Base-by-base conservation (phyloP, 108 stramenopile species). In the Skeletonema grethae region DNA sequence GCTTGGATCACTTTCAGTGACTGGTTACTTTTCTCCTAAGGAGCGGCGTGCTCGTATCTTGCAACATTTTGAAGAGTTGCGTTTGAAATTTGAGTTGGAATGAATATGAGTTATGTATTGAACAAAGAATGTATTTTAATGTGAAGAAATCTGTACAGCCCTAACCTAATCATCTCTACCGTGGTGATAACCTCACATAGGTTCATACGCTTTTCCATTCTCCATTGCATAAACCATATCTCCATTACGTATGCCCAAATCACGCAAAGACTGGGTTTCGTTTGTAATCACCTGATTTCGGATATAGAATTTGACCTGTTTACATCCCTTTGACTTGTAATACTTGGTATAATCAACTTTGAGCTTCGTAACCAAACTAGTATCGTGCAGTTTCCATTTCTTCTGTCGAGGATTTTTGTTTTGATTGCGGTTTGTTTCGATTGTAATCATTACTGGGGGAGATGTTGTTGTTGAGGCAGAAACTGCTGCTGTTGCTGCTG, bases 321-420 rank as follows among this genome's bases (percentile, higher is more conserved):
- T 62, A 53, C 75, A 76, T 53, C 74, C 74, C 45, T 57, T 65
- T 5, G 68, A 56, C 57, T 76, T 76, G 62, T 69, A 69, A 41
- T 76, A 69, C n/a, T 63, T 63, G 56, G 41, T 30, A 45, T 76
- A 76, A 12, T 69, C 67, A 5, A 18, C 11, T 39, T 69, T 69
- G 32, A 76, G 61, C 22, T n/a, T 60, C 28, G 75, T 38, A 7
- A 76, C 18, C 53, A 60, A 18, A 38, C 63, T 38, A 0, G 61
- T 45, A 15, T 69, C 68, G 13, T 31, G 43, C 11, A 76, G n/a
- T 34, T 69, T 76, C 75, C 75, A 76, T 11, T 57, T 69, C 63
- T 76, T 76, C 10, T 69, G 68, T 2, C 68, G 55, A 10, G 68
- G 9, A 15, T 57, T 67, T 16, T 34, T 61, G 60, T 61, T 68